A percentile compares a stretch with the other conserved stretches of the same genome.
These are phyloP conservation scores for Dactylella cylindrospora DNA, from an alignment of 2,329 filamentous ascomycete species.

Conservation along the genomic window DNA sequence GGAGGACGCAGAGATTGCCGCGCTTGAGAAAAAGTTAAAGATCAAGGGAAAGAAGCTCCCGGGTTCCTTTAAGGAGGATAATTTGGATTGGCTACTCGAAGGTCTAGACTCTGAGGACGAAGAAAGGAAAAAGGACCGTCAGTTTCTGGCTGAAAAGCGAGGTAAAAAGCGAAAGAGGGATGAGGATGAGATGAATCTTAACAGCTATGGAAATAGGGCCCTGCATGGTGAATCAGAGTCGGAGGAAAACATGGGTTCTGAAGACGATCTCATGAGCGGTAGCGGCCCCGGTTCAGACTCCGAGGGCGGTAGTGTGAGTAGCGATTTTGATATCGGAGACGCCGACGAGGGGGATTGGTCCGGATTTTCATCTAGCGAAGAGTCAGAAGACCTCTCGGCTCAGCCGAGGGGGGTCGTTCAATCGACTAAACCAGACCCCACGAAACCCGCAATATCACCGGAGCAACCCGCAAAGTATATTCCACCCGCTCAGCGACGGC, in stretches of 20 bases:
- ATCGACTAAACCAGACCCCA: conserved; percentile 24
- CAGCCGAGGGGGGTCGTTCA: background rate
- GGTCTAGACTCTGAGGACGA: conserved; percentile 62
- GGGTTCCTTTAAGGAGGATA: conserved; percentile 76
- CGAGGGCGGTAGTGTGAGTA: conserved; percentile 1
- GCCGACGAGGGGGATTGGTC: conserved; percentile 56
- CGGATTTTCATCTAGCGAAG: conserved; percentile 25
- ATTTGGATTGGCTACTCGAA: conserved; percentile 74
- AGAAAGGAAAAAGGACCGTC: conserved; percentile 63
- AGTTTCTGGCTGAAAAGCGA: conserved; percentile 51
- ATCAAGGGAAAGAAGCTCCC: conserved; percentile 73
- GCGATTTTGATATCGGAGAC: conserved; percentile 50
- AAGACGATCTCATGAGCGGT: conserved; percentile 36
- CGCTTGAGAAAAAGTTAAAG: conserved; percentile 82
- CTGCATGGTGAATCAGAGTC: conserved; percentile 48
- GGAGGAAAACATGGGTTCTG: conserved; percentile 35
- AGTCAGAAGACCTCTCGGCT: background rate
- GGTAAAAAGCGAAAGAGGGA: conserved; percentile 55
- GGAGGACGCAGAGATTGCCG: conserved; percentile 86
- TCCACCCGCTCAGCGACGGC: conserved; percentile 73
- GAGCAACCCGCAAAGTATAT: conserved; percentile 65
- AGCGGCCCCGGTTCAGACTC: conserved; percentile 8
- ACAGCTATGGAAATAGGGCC: conserved; percentile 45
- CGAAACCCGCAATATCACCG: conserved; percentile 18
- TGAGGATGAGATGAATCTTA: conserved; percentile 6